Conservation (phyloP, 1,139 yeast species). For the Pneumocystis jirovecii region DNA sequence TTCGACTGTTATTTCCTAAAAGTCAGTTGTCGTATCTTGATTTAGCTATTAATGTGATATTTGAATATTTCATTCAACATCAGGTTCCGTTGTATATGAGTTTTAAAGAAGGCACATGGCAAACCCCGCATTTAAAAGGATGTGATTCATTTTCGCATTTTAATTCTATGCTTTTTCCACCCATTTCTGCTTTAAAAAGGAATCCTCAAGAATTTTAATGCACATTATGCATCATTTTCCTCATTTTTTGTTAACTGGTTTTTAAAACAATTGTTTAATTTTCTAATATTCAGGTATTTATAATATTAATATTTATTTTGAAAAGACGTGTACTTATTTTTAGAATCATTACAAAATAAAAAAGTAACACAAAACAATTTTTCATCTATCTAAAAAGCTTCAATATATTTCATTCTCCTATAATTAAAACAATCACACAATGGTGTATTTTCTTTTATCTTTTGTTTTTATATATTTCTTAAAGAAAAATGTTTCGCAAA, state of each 20-base stretch:
- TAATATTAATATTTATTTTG: not conserved
- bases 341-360: not conserved
- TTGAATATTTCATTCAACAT: not conserved
- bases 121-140: not conserved
- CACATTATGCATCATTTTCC: not conserved
- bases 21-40: not conserved
- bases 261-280: not conserved
- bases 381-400: not conserved
- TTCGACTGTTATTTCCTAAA: not conserved
- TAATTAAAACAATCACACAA: not conserved
- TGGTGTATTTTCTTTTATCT: not conserved
- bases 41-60: constrained; percentile 1
- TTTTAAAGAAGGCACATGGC: not conserved
- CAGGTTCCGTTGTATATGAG: not conserved
- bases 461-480: not conserved
- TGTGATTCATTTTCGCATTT: not conserved
- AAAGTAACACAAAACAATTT: not conserved
- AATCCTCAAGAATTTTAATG: not conserved
- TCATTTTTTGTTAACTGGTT: not conserved
- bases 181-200: not conserved
- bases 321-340: not conserved
- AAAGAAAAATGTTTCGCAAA: too few relatives aligned
- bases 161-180: not conserved
- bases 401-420: too few relatives aligned
- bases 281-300: not conserved